A percentile compares a stretch with the other conserved stretches of the same genome.
These are phyloP conservation scores for Diaporthe sp. DNA, from an alignment of 2,329 filamentous ascomycete genomes.

Conservation along the genomic window DNA sequence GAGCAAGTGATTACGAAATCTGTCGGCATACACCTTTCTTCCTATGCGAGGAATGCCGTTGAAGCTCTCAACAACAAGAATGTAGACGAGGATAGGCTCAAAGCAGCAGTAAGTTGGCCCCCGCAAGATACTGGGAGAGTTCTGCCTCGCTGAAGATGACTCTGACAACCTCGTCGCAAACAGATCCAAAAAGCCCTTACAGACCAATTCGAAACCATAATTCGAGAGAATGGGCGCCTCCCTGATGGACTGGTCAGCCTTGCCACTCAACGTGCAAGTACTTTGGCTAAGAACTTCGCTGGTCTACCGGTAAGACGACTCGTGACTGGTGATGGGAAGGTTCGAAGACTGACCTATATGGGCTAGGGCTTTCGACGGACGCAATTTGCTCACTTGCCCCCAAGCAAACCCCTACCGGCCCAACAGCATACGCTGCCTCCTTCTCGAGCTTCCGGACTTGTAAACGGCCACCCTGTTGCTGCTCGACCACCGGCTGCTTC, in stretches of 20 bases:
- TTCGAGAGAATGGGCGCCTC: neutral
- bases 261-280: neutral
- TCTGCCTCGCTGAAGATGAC: neutral
- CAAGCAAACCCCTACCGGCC: neutral
- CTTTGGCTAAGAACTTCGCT: neutral
- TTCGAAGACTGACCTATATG: constrained; percentile 1
- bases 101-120: constrained; percentile 19
- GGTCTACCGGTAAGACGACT: constrained; percentile 32
- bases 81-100: constrained; percentile 14
- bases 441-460: neutral
- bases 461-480: neutral
- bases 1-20: neutral
- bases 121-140: neutral
- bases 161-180: neutral
- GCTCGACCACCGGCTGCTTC: neutral
- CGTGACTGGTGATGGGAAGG: neutral
- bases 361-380: constrained; percentile 31
- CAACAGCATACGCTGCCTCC: neutral
- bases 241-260: neutral
- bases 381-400: neutral
- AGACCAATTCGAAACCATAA: neutral
- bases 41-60: constrained; percentile 28
- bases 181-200: constrained; percentile 28
- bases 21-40: neutral
- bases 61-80: neutral